Evolutionary conservation across 495 filamentous ascomycete species (phyloP), one percentile per base, ranked within the genome.

Genomic region (Xylaria venustula): DNA sequence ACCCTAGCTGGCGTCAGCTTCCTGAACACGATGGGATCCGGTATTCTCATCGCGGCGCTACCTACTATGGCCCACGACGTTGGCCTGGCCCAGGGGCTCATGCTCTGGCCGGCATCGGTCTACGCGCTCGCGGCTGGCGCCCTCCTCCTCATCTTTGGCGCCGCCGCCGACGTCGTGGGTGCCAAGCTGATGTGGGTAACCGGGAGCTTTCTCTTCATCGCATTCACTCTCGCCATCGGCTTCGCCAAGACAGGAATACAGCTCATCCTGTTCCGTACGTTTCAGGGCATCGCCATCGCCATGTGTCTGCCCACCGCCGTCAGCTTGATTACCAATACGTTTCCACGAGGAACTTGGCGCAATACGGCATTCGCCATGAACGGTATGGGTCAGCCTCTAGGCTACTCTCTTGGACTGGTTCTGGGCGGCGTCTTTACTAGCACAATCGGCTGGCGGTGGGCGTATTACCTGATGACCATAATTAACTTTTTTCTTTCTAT

Each of bases 301-400:
- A 69, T 87, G 60, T 79, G 77, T 54, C 62, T 85, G 15, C 82
- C 84, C 0, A 78, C 80, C 0, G 71, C 80, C 0, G 77, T 87
- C 8, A 76, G 76, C 36, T 75, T 84, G 17, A 59, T 85, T 20
- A 79, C 81, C 0, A 66, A 71, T n/a, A 65, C 75, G 0, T 69
- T 83, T 45, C 74, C 75, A 0, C 56, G 50, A 17, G 81, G 81
- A 0, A 64, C 63, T 19, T 58, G 66, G 23, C 68, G 83, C 7
- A 87, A 83, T 54, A 61, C 78, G 2, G 83, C 73, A 0, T 84
- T 85, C 58, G 76, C 80, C 0, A 73, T 70, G 26, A 62, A 82
- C 15, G 83, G 83, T 0, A 63, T 76, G 11, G 79, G 77, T 1
- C 78, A 81, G 53, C 78, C 79, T 0, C 32, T 85, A 14, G 83